Evolutionary conservation across 108 stramenopile genomes (phyloP).

Genomic region (Nitzschia sp.): DNA sequence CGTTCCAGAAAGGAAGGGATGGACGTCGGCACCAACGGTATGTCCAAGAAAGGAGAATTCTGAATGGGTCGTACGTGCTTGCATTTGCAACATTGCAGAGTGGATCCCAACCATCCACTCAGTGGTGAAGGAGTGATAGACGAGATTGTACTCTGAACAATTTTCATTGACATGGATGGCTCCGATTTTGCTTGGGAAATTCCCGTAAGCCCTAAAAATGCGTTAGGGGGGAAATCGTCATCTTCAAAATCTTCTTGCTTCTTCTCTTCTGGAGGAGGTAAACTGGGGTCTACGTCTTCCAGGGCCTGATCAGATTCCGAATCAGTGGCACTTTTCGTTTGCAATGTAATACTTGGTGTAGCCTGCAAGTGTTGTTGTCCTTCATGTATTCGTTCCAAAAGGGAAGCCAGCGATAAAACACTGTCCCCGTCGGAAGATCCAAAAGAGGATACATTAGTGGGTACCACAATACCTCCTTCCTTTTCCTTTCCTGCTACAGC

Average conservation of each 20-base stretch:
- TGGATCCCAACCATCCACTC: conserved; percentile 78
- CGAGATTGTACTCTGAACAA: conserved; percentile 32
- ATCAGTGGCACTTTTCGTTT: background rate
- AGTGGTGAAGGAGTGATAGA: conserved; percentile 59
- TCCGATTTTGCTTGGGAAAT: background rate
- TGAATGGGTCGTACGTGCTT: conserved; percentile 68
- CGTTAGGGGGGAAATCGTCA: background rate
- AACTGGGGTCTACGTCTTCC: background rate
- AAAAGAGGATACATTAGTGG: background rate
- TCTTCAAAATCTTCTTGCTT: conserved; percentile 46
- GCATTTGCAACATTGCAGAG: conserved; percentile 68
- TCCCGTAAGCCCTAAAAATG: background rate
- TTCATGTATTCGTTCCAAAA: conserved; percentile 7
- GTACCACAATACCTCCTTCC: background rate
- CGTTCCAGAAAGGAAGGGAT: conserved; percentile 28
- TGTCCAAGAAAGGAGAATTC: conserved; percentile 64
- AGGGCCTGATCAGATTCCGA: background rate
- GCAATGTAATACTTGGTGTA: background rate
- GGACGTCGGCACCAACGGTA: conserved; percentile 56
- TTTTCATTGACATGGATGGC: conserved; percentile 11
- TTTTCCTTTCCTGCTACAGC: conserved; percentile 11
- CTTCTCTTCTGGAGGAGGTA: conserved; percentile 43
- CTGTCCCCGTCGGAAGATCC: background rate
- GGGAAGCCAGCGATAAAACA: conserved; percentile 1
- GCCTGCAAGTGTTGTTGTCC: background rate